Conservation (phyloP, 805 yeast species). For the Ogataea saltuana region DNA sequence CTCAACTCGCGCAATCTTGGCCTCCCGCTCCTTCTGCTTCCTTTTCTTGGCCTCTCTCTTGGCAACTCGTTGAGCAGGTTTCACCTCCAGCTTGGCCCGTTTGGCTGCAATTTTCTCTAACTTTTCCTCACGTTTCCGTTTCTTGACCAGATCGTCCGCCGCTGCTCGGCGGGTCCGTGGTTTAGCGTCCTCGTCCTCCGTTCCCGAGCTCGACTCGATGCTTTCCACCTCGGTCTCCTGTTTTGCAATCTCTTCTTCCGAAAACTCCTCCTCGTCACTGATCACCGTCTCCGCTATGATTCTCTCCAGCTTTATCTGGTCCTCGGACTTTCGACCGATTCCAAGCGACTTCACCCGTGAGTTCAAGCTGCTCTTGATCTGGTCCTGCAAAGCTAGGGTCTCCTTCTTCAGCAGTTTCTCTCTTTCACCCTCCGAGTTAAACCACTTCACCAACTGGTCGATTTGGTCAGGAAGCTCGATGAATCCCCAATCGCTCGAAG, state of each 20-base stretch:
- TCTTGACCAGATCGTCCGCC: constrained; percentile 26
- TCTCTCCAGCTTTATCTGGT: constrained; percentile 42
- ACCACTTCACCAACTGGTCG: constrained; percentile 57
- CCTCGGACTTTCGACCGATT: constrained; percentile 43
- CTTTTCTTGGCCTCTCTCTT: constrained; percentile 38
- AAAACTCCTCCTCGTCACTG: constrained; percentile 35
- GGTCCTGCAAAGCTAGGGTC: constrained; percentile 50
- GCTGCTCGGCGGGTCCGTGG: constrained; percentile 41
- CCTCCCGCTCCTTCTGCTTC: constrained; percentile 34
- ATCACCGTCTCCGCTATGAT: constrained; percentile 41
- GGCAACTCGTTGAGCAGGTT: constrained; percentile 39
- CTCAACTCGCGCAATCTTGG: constrained; percentile 30
- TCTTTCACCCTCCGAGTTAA: constrained; percentile 72
- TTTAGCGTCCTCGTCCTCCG: constrained; percentile 24
- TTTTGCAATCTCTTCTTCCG: constrained; percentile 24
- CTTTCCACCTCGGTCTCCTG: constrained; percentile 11
- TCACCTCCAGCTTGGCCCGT: constrained; percentile 33
- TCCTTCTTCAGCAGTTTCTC: constrained; percentile 70
- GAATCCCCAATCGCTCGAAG: constrained; percentile 65
- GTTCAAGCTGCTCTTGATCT: constrained; percentile 53
- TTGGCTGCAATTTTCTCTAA: constrained; percentile 33
- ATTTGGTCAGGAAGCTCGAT: constrained; percentile 64
- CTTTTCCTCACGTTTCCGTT: constrained; percentile 32
- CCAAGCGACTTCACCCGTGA: constrained; percentile 59
- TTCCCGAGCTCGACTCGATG: constrained; percentile 9